These are phyloP conservation scores for Pseudocercospora macadamiae DNA, from an alignment of 2,329 filamentous ascomycete species.

Conservation along the genomic window DNA sequence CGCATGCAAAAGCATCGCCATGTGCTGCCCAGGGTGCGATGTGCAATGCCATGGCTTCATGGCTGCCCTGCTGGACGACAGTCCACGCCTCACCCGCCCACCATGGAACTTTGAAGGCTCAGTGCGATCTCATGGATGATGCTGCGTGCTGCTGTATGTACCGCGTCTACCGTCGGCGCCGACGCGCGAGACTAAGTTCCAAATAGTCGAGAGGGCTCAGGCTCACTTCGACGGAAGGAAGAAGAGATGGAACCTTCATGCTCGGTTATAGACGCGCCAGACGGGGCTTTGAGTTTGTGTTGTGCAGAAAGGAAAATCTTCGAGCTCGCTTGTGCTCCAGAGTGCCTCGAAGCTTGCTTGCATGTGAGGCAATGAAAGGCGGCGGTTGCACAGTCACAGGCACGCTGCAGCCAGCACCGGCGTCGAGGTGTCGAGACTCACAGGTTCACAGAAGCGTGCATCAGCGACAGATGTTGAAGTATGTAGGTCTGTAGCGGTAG, in stretches of 20 bases:
- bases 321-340: neutral
- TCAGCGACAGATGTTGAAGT: neutral
- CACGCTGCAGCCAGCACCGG: neutral
- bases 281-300: conserved; percentile 1
- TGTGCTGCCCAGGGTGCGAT: conserved; percentile 11
- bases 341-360: neutral
- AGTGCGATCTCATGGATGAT: neutral
- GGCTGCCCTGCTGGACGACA: too few relatives aligned
- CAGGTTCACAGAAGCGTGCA: neutral
- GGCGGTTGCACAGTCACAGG: neutral
- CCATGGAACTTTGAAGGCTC: neutral
- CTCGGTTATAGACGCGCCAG: conserved; percentile 1
- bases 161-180: neutral
- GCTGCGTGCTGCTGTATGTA: neutral
- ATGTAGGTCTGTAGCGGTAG: too few relatives aligned
- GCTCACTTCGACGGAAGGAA: too few relatives aligned
- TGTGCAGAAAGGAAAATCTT: neutral
- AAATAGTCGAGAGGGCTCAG: neutral
- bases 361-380: neutral
- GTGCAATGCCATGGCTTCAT: too few relatives aligned
- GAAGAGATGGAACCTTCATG: neutral
- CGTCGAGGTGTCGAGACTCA: neutral
- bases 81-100: neutral
- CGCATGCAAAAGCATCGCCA: conserved; percentile 6
- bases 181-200: neutral